phyloP scores from a whole-genome alignment of 164 flowering plant species.

The Euptelea pleiosperma region DNA sequence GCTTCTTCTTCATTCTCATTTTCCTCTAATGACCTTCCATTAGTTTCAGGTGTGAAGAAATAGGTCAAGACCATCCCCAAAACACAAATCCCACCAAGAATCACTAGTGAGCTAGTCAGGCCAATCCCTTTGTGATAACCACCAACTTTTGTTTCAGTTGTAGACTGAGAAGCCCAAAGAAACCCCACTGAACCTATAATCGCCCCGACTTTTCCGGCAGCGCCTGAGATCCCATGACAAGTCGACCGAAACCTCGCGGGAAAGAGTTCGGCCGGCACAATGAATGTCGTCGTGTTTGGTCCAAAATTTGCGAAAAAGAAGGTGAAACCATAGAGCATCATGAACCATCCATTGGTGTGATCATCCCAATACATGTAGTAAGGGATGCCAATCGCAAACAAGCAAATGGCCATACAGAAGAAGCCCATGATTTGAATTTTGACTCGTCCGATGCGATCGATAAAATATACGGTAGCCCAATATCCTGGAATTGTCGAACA shows the following conservation, averaged over 20 bases:
- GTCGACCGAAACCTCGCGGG: slow-evolving; percentile 70
- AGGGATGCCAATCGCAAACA: slow-evolving; percentile 36
- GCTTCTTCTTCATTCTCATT: slow-evolving; percentile 59
- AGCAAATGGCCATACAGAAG: slow-evolving; percentile 37
- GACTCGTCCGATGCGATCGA: slow-evolving; percentile 53
- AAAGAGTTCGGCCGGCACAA: slow-evolving; percentile 67
- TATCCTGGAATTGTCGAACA: slow-evolving; percentile 65
- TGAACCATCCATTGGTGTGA: slow-evolving; percentile 29
- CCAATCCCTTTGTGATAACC: slow-evolving; percentile 26
- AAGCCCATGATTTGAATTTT: slow-evolving; percentile 56
- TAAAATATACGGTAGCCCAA: slow-evolving; percentile 45
- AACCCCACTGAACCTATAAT: slow-evolving; percentile 56
- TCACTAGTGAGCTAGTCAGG: slow-evolving; percentile 30
- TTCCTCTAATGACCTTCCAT: slow-evolving; percentile 61
- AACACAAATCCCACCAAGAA: slow-evolving; percentile 39
- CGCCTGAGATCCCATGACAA: slow-evolving; percentile 65
- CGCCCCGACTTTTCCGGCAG: slow-evolving; percentile 62
- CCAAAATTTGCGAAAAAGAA: slow-evolving; percentile 68
- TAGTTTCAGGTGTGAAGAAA: slow-evolving; percentile 52
- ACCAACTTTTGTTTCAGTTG: background rate
- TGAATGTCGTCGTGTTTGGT: slow-evolving; percentile 69
- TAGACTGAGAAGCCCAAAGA: slow-evolving; percentile 41
- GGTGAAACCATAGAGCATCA: slow-evolving; percentile 45
- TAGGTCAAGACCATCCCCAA: slow-evolving; percentile 41
- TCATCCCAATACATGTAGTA: slow-evolving; percentile 29